Evolutionary conservation across 306 rosid genomes (phyloP).

Genomic region (Arachis stenosperma): DNA sequence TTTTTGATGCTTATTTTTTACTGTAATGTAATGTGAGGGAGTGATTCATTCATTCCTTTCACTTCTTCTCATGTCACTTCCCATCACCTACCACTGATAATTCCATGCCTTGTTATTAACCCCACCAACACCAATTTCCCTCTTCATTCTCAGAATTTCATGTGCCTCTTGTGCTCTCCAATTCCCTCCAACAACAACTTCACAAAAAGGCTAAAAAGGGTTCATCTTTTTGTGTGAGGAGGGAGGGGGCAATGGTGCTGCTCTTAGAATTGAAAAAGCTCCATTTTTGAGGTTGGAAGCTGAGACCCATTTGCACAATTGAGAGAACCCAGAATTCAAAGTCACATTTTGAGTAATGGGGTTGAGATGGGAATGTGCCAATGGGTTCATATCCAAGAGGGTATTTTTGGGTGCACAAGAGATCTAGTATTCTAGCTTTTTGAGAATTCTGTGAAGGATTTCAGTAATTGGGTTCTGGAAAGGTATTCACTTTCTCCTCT

Average conservation of each 20-base stretch:
- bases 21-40: conserved; percentile 50
- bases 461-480: conserved; percentile 12
- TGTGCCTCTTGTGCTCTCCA: conserved; percentile 48
- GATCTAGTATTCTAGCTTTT: conserved; percentile 45
- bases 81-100: conserved; percentile 78
- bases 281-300: conserved; percentile 38
- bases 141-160: conserved; percentile 43
- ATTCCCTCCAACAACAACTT: conserved; percentile 40
- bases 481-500: conserved; percentile 39
- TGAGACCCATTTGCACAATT: conserved; percentile 42
- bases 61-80: conserved; percentile 36
- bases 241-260: conserved; percentile 26
- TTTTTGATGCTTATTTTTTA: conserved; percentile 65
- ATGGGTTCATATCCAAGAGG: conserved; percentile 38
- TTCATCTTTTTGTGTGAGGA: conserved; percentile 18
- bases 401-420: conserved; percentile 35
- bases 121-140: conserved; percentile 46
- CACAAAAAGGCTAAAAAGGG: neutral
- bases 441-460: conserved; percentile 38
- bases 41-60: too few species aligned
- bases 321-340: conserved; percentile 46
- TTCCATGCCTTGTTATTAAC: conserved; percentile 71
- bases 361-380: conserved; percentile 36
- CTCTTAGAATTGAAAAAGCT: conserved; percentile 25
- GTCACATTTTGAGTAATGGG: conserved; percentile 50